These are phyloP conservation scores for Colletotrichum theobromicola DNA, from an alignment of 2,329 filamentous ascomycete genomes.

Conservation along the genomic window DNA sequence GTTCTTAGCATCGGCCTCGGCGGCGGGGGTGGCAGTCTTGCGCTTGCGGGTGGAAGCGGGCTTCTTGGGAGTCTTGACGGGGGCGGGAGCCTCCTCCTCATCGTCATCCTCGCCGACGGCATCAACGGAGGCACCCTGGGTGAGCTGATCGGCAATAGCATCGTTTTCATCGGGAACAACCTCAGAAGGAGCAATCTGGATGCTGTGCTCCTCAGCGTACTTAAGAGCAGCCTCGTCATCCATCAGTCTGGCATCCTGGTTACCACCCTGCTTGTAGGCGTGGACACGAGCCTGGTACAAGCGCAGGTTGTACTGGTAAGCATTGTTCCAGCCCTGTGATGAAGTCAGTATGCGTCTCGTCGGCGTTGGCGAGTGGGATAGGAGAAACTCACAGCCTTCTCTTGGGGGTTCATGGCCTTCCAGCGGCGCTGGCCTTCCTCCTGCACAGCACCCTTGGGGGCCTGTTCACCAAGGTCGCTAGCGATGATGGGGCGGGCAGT, in stretches of 20 bases:
- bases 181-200: constrained; percentile 58
- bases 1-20: constrained; percentile 41
- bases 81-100: constrained; percentile 41
- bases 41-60: constrained; percentile 56
- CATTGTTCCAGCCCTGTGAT: constrained; percentile 63
- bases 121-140: constrained; percentile 44
- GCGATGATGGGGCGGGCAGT: constrained; percentile 84
- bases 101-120: constrained; percentile 49
- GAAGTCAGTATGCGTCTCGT: constrained; percentile 9
- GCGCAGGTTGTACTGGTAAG: constrained; percentile 71
- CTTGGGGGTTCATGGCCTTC: constrained; percentile 74
- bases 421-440: constrained; percentile 87
- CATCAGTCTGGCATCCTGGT: constrained; percentile 64
- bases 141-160: constrained; percentile 64
- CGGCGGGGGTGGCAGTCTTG: constrained; percentile 57
- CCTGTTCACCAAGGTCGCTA: constrained; percentile 74
- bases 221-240: constrained; percentile 62
- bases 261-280: constrained; percentile 68
- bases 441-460: constrained; percentile 85
- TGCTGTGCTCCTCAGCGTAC: constrained; percentile 64
- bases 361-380: background rate
- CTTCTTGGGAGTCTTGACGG: constrained; percentile 65
- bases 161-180: constrained; percentile 51
- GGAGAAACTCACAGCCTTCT: constrained; percentile 63
- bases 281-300: constrained; percentile 70